Percentiles rank a stretch among this genome's conserved stretches.
phyloP scores from a whole-genome alignment of 495 filamentous ascomycete genomes.

The Neurospora discreta region DNA sequence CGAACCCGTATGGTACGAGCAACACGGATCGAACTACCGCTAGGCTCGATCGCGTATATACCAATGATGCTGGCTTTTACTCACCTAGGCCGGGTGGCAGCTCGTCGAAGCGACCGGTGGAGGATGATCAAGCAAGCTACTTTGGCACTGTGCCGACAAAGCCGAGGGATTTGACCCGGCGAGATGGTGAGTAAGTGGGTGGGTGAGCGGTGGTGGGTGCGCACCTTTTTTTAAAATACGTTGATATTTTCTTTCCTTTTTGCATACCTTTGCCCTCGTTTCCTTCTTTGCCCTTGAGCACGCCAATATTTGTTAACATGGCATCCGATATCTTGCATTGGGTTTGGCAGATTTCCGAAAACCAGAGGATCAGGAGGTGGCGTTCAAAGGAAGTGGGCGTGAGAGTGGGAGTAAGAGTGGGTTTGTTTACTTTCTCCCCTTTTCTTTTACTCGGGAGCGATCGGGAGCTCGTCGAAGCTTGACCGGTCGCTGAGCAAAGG shows the following conservation, averaged over 20 bases:
- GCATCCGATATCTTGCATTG: neutral
- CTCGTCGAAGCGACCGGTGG: neutral
- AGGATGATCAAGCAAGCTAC: slow-evolving; percentile 4
- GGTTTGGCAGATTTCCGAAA: neutral
- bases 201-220: neutral
- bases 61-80: slow-evolving; percentile 1
- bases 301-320: neutral
- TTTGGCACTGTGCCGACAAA: slow-evolving; percentile 4
- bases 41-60: slow-evolving; percentile 2
- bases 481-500: neutral
- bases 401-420: neutral
- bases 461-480: neutral
- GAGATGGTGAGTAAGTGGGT: neutral
- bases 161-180: slow-evolving; percentile 2
- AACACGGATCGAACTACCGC: neutral
- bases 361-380: neutral
- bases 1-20: neutral
- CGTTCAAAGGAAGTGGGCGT: neutral
- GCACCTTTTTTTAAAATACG: neutral
- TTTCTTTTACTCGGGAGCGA: neutral
- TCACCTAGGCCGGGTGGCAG: neutral
- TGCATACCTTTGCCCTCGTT: neutral
- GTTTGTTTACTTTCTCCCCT: neutral
- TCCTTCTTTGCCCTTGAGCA: neutral
- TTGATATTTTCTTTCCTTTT: neutral